Evolutionary conservation across 306 rosid species (phyloP), one percentile per base, ranked within the genome.

Genomic region (Rosa lucieae): DNA sequence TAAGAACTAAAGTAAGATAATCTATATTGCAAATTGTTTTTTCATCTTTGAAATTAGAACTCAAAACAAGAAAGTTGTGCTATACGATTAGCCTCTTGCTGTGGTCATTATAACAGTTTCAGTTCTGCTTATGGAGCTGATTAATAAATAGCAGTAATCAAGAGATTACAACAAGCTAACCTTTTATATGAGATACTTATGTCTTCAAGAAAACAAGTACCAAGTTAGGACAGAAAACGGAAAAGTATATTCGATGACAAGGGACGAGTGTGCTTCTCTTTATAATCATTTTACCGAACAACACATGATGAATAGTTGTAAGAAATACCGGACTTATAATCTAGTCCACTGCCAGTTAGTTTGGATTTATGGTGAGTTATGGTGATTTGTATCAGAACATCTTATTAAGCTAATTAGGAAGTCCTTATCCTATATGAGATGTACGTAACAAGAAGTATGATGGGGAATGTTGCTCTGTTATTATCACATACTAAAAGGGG

Each of bases 401-500:
- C 37, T 32, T 32, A 32, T 32, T 32, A 32, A 32, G 37, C 37
- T 32, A 32, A 32, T 32, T 32, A 32, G 37, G 37, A 32, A 2
- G 37, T 32, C 37, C 2, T 32, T 32, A 32, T 32, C 37, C 37
- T 32, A 32, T 32, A 32, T 32, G 37, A 32, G 37, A 32, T 32
- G 3, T 32, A 32, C 37, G 37, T 32, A 32, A 32, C 37, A 32
- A 32, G 37, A 32, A 32, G 37, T 32, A 32, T 32, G 44, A 71
- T 48, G 44, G 29, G 62, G 10, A 14, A 49, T 49, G 46, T 39
- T 32, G 32, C 51, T 47, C 51, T 47, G 37, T 32, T 8, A 52
- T 66, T 53, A 53, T 74, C 49, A 53, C 32, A 20, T 35, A 73
- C 61, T 10, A 35, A 29, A 80, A 81, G 32, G 69, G 86, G 88